Evolutionary conservation across 352 stramenopile genomes (phyloP).

Genomic region (Saprolegnia parasitica): DNA sequence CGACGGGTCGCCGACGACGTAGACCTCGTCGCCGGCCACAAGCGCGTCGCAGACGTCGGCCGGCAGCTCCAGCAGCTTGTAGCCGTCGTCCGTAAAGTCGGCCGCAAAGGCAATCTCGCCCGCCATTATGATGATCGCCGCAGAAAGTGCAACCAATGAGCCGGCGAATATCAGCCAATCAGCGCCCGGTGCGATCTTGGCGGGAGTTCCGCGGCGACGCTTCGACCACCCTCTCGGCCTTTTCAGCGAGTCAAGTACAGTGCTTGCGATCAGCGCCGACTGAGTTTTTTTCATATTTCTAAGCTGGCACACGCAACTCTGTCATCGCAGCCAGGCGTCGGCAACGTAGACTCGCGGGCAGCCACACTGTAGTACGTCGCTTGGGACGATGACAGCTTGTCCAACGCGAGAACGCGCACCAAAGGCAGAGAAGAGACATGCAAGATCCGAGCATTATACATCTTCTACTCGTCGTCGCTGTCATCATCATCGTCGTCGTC

Average conservation of each 20-base stretch:
- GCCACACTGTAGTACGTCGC: no score
- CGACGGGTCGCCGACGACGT: constrained; percentile 52
- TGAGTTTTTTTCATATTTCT: no score
- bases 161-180: background rate
- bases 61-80: constrained; percentile 21
- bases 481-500: constrained; percentile 29
- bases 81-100: constrained; percentile 20
- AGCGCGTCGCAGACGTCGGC: constrained; percentile 20
- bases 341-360: no score
- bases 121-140: background rate
- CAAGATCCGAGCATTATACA: background rate
- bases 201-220: no score
- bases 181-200: background rate
- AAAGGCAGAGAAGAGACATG: no score
- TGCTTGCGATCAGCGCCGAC: no score
- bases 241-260: no score
- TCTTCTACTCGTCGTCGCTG: constrained; percentile 5
- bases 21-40: constrained; percentile 36
- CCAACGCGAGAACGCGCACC: no score
- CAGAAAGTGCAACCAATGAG: background rate
- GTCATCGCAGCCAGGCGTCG: no score
- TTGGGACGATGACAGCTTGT: no score
- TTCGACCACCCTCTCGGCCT: no score
- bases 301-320: no score
- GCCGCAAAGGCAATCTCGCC: constrained; percentile 7